Evolutionary conservation across 345 rosid genomes (phyloP).

Genomic region (Lenwebbia sp.): DNA sequence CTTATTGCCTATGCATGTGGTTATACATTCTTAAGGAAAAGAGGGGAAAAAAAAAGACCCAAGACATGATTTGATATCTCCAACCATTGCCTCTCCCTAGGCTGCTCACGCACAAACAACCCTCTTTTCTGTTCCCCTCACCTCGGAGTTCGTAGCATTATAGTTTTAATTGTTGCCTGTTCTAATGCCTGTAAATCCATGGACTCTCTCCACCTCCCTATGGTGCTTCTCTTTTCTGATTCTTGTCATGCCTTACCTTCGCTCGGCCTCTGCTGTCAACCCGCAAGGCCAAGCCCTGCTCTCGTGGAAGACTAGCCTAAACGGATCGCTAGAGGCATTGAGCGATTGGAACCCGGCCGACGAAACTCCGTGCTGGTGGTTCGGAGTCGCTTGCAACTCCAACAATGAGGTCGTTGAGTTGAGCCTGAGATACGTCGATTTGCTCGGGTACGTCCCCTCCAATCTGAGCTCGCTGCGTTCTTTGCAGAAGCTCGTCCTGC

Average conservation of each 20-base stretch:
- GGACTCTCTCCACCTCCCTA: slow-evolving; percentile 17
- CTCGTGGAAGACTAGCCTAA: slow-evolving; percentile 40
- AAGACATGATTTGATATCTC: slow-evolving; percentile 42
- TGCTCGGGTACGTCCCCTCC: slow-evolving; percentile 34
- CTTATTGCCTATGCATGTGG: slow-evolving; percentile 14
- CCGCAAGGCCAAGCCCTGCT: slow-evolving; percentile 52
- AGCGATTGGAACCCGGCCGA: slow-evolving; percentile 21
- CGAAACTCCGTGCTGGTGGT: slow-evolving; percentile 50
- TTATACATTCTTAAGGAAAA: not conserved
- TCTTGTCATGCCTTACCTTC: not conserved
- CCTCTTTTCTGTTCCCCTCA: slow-evolving; percentile 11
- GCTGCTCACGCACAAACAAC: slow-evolving; percentile 24
- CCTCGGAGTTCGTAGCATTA: slow-evolving; percentile 23
- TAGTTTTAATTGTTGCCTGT: slow-evolving; percentile 18
- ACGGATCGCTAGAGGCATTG: slow-evolving; percentile 20
- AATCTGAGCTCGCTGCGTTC: slow-evolving; percentile 30
- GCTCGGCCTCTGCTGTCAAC: slow-evolving; percentile 18
- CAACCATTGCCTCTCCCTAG: slow-evolving; percentile 22
- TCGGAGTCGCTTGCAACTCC: slow-evolving; percentile 32
- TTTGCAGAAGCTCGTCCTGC: slow-evolving; percentile 33
- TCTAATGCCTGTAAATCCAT: slow-evolving; percentile 54
- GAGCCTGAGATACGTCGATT: slow-evolving; percentile 34
- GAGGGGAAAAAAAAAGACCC: slow-evolving; percentile 1
- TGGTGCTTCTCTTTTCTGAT: slow-evolving; percentile 8
- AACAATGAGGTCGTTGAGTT: slow-evolving; percentile 23